Percentiles rank a stretch among this genome's conserved stretches.
These are phyloP conservation scores for Ampelocalamus luodianensis DNA, from an alignment of 176 grass and related monocot genomes.

Conservation along the genomic window DNA sequence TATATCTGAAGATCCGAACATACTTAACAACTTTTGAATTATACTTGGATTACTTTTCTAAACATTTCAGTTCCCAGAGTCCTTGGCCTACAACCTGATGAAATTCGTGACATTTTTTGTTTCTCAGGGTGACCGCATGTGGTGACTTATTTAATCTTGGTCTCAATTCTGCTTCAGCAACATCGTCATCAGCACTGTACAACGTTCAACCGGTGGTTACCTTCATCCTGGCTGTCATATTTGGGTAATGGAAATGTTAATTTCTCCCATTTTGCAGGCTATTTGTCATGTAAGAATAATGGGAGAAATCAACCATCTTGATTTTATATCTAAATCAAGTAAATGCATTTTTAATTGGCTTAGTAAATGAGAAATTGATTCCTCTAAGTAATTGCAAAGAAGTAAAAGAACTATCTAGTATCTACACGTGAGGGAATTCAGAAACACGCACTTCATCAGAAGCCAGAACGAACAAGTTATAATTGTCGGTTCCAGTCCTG, in stretches of 20 bases:
- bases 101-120: not conserved
- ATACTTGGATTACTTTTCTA: not conserved
- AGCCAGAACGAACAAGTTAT: not conserved
- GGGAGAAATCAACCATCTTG: not conserved
- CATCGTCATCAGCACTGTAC: conserved; percentile 60
- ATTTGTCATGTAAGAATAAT: not conserved
- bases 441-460: not conserved
- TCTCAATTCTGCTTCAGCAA: conserved; percentile 67
- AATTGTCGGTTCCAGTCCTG: not conserved
- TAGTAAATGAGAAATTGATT: not conserved
- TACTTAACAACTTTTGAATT: conserved; percentile 1
- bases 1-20: not conserved
- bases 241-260: conserved; percentile 46
- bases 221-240: conserved; percentile 67
- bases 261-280: not conserved
- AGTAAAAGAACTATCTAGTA: not conserved
- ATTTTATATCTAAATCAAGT: not conserved
- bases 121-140: conserved; percentile 47
- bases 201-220: conserved; percentile 67
- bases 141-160: conserved; percentile 56
- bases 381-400: not conserved
- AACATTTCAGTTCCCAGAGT: not conserved
- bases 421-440: not conserved
- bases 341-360: not conserved
- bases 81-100: not conserved